These are phyloP conservation scores for Pythium folliculosum DNA, from an alignment of 352 stramenopile species.

Conservation along the genomic window DNA sequence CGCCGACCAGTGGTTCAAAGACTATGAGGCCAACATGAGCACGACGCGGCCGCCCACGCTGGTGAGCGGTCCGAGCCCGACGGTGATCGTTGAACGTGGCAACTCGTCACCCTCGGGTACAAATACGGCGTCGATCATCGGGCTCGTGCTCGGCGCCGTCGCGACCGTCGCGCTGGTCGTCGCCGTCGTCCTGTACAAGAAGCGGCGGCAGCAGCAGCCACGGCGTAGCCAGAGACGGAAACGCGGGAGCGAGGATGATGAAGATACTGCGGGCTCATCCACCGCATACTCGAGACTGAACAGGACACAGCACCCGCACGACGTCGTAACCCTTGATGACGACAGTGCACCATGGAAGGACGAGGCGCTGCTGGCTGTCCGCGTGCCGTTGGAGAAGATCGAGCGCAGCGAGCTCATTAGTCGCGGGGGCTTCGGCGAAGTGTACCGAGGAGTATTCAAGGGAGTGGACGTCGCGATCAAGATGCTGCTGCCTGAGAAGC, in stretches of 20 bases:
- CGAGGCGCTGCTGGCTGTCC: slow-evolving; percentile 2
- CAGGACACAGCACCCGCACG: background rate
- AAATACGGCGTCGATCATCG: slow-evolving; percentile 2
- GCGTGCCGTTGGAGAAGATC: slow-evolving; percentile 4
- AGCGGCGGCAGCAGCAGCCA: background rate
- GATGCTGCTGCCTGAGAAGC: slow-evolving; percentile 18
- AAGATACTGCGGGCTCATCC: background rate
- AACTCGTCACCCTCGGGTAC: background rate
- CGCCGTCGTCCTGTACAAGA: slow-evolving; percentile 5
- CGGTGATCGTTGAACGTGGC: background rate
- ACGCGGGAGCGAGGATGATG: background rate
- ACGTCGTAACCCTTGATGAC: background rate
- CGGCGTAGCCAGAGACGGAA: no score
- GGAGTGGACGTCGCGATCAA: background rate
- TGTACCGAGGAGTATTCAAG: background rate
- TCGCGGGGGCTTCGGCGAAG: slow-evolving; percentile 6
- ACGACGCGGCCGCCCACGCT: background rate
- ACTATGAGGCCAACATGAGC: slow-evolving; percentile 15
- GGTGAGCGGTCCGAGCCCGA: background rate
- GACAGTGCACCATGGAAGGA: slow-evolving; percentile 8
- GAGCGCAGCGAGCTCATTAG: background rate
- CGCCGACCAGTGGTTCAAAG: slow-evolving; percentile 10
- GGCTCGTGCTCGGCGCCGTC: slow-evolving; percentile 3
- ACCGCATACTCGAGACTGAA: slow-evolving; percentile 7
- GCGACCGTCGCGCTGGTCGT: background rate